phyloP scores from a whole-genome alignment of 345 rosid genomes.

The Moricandia arvensis region DNA sequence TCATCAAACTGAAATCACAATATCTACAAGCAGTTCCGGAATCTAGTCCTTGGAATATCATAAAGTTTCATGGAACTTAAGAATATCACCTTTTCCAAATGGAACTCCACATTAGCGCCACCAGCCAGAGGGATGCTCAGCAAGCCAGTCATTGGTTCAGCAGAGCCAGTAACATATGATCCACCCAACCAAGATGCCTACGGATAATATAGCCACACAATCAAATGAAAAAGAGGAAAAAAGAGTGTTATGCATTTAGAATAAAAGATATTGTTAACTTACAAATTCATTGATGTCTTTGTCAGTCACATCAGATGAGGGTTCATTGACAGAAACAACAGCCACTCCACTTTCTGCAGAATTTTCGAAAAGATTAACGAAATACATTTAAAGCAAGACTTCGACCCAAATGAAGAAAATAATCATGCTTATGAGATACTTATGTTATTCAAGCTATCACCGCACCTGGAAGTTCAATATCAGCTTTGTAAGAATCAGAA shows the following conservation, averaged over 20 bases:
- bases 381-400: not conserved
- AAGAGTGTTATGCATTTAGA: not conserved
- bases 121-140: conserved; percentile 53
- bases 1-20: not conserved
- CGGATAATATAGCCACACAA: conserved; percentile 2
- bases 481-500: conserved; percentile 47
- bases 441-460: conserved; percentile 11
- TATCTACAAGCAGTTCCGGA: not conserved
- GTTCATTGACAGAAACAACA: conserved; percentile 57
- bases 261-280: conserved; percentile 37
- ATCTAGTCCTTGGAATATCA: too few species aligned
- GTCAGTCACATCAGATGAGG: conserved; percentile 43
- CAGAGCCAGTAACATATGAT: conserved; percentile 55
- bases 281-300: conserved; percentile 68
- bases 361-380: not conserved
- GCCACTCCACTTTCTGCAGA: conserved; percentile 66
- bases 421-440: not conserved
- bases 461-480: conserved; percentile 73
- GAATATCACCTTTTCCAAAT: conserved; percentile 65
- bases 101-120: conserved; percentile 47
- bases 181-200: conserved; percentile 93
- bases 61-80: not conserved
- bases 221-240: not conserved
- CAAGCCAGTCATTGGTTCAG: conserved; percentile 54
- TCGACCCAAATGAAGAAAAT: not conserved